Evolutionary conservation across 2,329 filamentous ascomycete genomes (phyloP), one percentile per base, ranked within the genome.

Genomic region (Colletotrichum abscissum): DNA sequence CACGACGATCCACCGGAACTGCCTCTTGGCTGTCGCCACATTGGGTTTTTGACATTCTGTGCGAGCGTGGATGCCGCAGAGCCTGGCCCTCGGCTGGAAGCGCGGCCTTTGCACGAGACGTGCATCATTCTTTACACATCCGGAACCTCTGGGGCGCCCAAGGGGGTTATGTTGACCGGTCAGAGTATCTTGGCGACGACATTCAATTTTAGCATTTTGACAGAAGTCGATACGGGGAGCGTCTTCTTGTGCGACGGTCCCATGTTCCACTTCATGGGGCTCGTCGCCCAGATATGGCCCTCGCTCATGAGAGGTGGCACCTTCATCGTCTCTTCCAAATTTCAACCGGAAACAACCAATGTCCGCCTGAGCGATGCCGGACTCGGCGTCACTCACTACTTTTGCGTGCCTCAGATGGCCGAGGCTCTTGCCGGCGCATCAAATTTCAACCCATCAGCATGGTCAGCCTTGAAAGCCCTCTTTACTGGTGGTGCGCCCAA

Each of bases 251-350:
- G 71, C 35, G 71, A 73, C 28, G 71, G 71, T 6, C 71, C 71
- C 14, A 73, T 73, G 71, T 73, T 73, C 55, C 67, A 73, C 12
- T 57, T 73, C 49, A 73, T 73, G 71, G 71, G 71, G 8, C 71
- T 73, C 35, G 42, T 73, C 24, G 35, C 67, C 16, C 71, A 73
- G 49, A 52, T 71, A 11, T 70, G 60, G 67, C 60, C 71, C 4
- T 22, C 60, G 7, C 12, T 73, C 3, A 71, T 66, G 60, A 60
- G 60, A 26, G 71, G 71, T 19, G 71, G 71, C 19, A 66, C 67
- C 1, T 19, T 70, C 8, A 7, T 71, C 12, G 60, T 73, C 5
- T 73, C 67, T 38, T 60, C 71, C 1, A 70, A 49, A 28, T 73
- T 73, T 60, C 65, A 26, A 28, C 56, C 71, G 7, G 60, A 71